Evolutionary conservation across 2,329 filamentous ascomycete species (phyloP), one percentile per base, ranked within the genome.

Genomic region (Colletotrichum noveboracense): DNA sequence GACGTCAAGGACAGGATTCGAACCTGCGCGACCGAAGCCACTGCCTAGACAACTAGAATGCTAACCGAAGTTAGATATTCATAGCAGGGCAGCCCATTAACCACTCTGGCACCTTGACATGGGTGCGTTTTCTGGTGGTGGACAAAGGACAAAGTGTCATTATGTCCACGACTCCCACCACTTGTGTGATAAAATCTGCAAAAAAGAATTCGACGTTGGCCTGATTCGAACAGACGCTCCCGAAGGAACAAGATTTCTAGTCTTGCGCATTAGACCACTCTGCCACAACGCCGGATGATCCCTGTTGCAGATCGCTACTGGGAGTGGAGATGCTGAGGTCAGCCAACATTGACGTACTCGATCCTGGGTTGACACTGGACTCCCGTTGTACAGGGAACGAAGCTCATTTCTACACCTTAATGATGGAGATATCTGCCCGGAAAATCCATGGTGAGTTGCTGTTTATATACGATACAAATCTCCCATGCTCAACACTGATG

Each of bases 11-110:
- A 65, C 62, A 65, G 62, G 62, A 65, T 65, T 65, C 62, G 64
- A 66, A 66, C 64, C 64, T 66, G 64, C 64, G 64, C 64, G 64
- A 66, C 64, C 64, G 64, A 66, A 66, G 64, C 64, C 64, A 66
- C 64, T 66, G 43, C 64, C 62, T 65, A 48, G 7, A 52, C 62
- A 26, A 7, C 62, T 65, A 18, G 18, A 21, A 21, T 21, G 5
- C 26, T 21, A 13, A 52, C n/a, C 4, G 14, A 6, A 6, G n/a
- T 32, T 5, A n/a, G 43, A 16, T 2, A 2, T 48, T 16, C n/a
- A 9, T 66, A 66, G 64, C 43, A 52, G 62, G 62, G 62, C 43
- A 52, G 64, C 64, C 38, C 64, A 66, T 66, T 66, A 66, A 66
- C 64, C 64, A 66, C 64, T 66, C 64, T 66, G 64, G 62, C 62